A percentile compares a stretch with the other conserved stretches of the same genome.
phyloP scores from a whole-genome alignment of 768 basidiomycete species.

The Trametes elegans region DNA sequence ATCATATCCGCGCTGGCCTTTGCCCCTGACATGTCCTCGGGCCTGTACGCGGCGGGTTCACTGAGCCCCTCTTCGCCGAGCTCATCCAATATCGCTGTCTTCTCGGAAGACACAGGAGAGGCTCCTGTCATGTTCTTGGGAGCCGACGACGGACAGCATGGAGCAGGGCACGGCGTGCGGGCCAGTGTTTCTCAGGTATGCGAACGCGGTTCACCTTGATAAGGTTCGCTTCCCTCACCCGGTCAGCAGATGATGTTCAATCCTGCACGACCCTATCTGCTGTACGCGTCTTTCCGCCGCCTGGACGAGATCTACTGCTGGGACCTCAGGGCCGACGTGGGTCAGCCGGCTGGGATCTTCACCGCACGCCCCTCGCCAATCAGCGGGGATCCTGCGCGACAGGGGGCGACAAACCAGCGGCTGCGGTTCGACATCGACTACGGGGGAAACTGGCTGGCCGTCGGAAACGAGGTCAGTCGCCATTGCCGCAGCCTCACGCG shows the following conservation, averaged over 20 bases:
- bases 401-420: conserved; percentile 64
- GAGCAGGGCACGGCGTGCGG: conserved; percentile 30
- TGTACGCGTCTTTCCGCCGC: conserved; percentile 80
- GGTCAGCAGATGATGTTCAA: conserved; percentile 69
- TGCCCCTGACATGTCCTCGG: conserved; percentile 51
- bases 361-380: conserved; percentile 3
- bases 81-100: conserved; percentile 61
- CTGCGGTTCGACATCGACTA: conserved; percentile 75
- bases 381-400: background rate
- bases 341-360: conserved; percentile 40
- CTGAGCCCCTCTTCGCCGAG: conserved; percentile 47
- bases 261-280: conserved; percentile 60
- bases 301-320: conserved; percentile 64
- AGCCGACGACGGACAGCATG: conserved; percentile 39
- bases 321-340: conserved; percentile 69
- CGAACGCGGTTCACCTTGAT: background rate
- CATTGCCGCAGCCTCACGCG: background rate
- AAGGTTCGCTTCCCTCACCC: background rate
- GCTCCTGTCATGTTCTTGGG: conserved; percentile 62
- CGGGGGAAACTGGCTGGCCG: conserved; percentile 58
- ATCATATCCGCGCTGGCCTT: conserved; percentile 87
- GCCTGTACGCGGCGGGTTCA: conserved; percentile 79
- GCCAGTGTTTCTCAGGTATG: conserved; percentile 56
- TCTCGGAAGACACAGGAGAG: conserved; percentile 55
- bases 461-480: conserved; percentile 64